phyloP scores from a whole-genome alignment of 2,329 filamentous ascomycete genomes.

The Aspergillus pseudoglaucus region DNA sequence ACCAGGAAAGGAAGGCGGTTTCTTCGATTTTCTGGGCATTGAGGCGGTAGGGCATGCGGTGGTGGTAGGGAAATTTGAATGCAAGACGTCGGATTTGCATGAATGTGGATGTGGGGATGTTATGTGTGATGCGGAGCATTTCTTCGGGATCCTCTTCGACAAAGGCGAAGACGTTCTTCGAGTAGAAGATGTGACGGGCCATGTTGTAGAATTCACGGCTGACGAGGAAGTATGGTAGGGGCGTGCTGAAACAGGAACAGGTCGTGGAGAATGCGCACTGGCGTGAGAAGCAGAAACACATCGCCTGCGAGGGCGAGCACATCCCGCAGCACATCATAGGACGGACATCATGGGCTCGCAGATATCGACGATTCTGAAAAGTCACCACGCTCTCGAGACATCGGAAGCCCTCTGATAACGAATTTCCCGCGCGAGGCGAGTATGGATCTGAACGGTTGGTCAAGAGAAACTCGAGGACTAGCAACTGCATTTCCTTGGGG shows the following conservation, averaged over 20 bases:
- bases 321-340: slow-evolving; percentile 16
- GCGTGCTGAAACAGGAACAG: slow-evolving; percentile 18
- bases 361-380: slow-evolving; percentile 10
- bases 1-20: slow-evolving; percentile 12
- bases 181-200: slow-evolving; percentile 15
- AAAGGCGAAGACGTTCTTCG: slow-evolving; percentile 15
- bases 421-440: slow-evolving; percentile 1
- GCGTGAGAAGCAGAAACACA: slow-evolving; percentile 16
- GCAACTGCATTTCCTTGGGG: slow-evolving; percentile 22
- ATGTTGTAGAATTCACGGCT: slow-evolving; percentile 16
- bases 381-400: slow-evolving; percentile 7
- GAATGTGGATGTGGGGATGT: slow-evolving; percentile 14
- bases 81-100: slow-evolving; percentile 14
- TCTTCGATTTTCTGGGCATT: slow-evolving; percentile 5
- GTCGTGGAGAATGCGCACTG: slow-evolving; percentile 19
- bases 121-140: slow-evolving; percentile 14
- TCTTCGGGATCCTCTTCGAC: slow-evolving; percentile 17
- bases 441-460: slow-evolving; percentile 10
- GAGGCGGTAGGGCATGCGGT: slow-evolving; percentile 4
- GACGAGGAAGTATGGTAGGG: slow-evolving; percentile 19
- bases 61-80: slow-evolving; percentile 14
- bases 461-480: slow-evolving; percentile 16
- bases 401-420: not conserved
- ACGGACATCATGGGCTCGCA: slow-evolving; percentile 1
- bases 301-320: slow-evolving; percentile 13